Percentiles rank a stretch among this genome's conserved stretches.
Evolutionary conservation across 2,329 filamentous ascomycete genomes (phyloP).

Genomic region (Aciculosporium take): DNA sequence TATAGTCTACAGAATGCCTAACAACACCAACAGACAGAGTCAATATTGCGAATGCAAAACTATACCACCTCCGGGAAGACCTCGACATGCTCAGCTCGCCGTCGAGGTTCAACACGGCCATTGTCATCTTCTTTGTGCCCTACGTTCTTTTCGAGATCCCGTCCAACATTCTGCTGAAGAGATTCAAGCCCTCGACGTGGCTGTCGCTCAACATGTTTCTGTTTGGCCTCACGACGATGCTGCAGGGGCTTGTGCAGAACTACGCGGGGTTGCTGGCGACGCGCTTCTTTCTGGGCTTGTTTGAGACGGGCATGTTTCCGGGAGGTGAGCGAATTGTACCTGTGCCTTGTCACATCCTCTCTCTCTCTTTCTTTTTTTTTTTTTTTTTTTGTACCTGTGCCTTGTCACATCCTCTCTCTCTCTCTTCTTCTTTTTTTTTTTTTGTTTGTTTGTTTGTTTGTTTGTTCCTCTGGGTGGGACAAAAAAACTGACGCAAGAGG

Average conservation of each 20-base stretch:
- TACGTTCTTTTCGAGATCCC: slow-evolving; percentile 62
- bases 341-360: background rate
- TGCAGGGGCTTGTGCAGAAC: slow-evolving; percentile 64
- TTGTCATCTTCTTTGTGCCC: slow-evolving; percentile 72
- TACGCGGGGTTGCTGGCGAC: slow-evolving; percentile 66
- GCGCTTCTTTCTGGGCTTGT: slow-evolving; percentile 72
- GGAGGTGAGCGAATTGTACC: slow-evolving; percentile 22
- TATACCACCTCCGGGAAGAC: slow-evolving; percentile 51
- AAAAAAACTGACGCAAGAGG: too few relatives aligned
- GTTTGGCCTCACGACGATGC: slow-evolving; percentile 62
- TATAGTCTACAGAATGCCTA: too few relatives aligned
- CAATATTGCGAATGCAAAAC: slow-evolving; percentile 65
- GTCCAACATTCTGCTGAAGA: slow-evolving; percentile 53
- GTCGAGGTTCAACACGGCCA: slow-evolving; percentile 56
- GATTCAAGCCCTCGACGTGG: slow-evolving; percentile 49
- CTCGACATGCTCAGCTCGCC: slow-evolving; percentile 36
- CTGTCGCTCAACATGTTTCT: slow-evolving; percentile 70
- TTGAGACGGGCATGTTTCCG: slow-evolving; percentile 59
- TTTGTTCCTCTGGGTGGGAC: too few relatives aligned
- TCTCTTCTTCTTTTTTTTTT: too few relatives aligned
- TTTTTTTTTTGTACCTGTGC: background rate
- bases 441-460: too few relatives aligned
- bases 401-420: too few relatives aligned
- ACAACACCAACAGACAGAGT: slow-evolving; percentile 37
- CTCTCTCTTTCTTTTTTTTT: background rate